Conservation (phyloP, 228 moss, liverwort and hornwort species). For the Sphagnum fallax region DNA sequence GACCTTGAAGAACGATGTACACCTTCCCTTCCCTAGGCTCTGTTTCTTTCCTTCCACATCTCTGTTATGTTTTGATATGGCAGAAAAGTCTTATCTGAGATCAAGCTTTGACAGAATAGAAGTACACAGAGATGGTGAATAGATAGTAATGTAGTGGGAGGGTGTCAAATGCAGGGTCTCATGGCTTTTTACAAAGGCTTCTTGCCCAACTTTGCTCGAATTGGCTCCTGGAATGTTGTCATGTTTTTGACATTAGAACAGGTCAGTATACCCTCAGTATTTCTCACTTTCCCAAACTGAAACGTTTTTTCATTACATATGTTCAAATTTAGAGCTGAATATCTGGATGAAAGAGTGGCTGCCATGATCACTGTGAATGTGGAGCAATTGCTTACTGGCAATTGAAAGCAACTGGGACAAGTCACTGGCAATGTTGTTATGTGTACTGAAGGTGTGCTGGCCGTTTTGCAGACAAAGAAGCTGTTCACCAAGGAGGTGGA, state of each 20-base stretch:
- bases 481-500: slow-evolving; percentile 43
- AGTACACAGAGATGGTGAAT: too few relatives aligned
- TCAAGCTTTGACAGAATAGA: too few relatives aligned
- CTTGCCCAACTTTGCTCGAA: slow-evolving; percentile 84
- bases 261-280: slow-evolving; percentile 24
- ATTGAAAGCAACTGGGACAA: background rate
- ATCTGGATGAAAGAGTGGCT: background rate
- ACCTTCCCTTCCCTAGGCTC: background rate
- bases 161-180: slow-evolving; percentile 43
- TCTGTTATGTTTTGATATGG: background rate
- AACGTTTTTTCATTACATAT: background rate
- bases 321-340: background rate
- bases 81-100: too few relatives aligned
- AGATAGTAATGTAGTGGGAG: too few relatives aligned
- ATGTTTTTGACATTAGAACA: slow-evolving; percentile 99
- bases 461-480: slow-evolving; percentile 64
- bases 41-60: background rate
- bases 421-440: background rate
- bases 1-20: slow-evolving; percentile 89
- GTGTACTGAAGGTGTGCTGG: background rate
- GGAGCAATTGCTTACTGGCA: background rate
- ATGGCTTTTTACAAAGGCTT: slow-evolving; percentile 95
- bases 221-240: slow-evolving; percentile 98
- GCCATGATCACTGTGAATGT: background rate
- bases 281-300: background rate